These are phyloP conservation scores for Leucocoprinus leucothites DNA, from an alignment of 768 basidiomycete genomes.

Conservation along the genomic window DNA sequence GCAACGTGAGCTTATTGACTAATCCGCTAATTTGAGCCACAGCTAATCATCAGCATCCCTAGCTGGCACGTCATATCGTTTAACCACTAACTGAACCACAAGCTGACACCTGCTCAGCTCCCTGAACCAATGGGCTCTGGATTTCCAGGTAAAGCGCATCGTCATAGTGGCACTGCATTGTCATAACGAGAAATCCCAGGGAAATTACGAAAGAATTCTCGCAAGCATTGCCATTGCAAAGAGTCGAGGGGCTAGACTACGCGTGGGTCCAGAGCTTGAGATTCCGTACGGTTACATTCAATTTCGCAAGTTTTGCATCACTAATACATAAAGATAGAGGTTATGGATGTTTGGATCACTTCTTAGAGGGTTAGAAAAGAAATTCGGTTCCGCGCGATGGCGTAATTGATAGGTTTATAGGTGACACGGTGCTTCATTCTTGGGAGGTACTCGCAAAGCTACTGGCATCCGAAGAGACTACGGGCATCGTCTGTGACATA, in stretches of 20 bases:
- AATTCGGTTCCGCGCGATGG: background rate
- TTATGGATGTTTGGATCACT: conserved; percentile 97
- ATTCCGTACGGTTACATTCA: conserved; percentile 62
- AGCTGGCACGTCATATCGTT: conserved; percentile 24
- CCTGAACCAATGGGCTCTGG: conserved; percentile 95
- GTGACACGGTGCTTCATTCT: conserved; percentile 93
- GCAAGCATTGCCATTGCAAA: conserved; percentile 88
- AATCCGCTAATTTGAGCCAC: background rate
- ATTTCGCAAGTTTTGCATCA: background rate
- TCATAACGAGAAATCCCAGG: conserved; percentile 42
- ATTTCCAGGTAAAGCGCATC: conserved; percentile 68
- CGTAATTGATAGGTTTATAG: conserved; percentile 36
- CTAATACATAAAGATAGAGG: conserved; percentile 47
- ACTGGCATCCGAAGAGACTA: conserved; percentile 70
- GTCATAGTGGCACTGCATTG: background rate
- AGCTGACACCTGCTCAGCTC: conserved; percentile 48
- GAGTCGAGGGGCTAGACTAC: conserved; percentile 78
- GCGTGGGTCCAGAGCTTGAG: conserved; percentile 97
- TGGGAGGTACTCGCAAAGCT: conserved; percentile 98
- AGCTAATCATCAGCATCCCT: conserved; percentile 1
- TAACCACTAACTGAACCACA: background rate
- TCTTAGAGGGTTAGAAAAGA: conserved; percentile 73
- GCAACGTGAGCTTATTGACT: conserved; percentile 62
- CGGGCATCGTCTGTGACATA: conserved; percentile 92
- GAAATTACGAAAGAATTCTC: conserved; percentile 90